Percentiles rank a stretch among this genome's conserved stretches.
phyloP scores from a whole-genome alignment of 305 asterid genomes.

The Euphrasia arctica region DNA sequence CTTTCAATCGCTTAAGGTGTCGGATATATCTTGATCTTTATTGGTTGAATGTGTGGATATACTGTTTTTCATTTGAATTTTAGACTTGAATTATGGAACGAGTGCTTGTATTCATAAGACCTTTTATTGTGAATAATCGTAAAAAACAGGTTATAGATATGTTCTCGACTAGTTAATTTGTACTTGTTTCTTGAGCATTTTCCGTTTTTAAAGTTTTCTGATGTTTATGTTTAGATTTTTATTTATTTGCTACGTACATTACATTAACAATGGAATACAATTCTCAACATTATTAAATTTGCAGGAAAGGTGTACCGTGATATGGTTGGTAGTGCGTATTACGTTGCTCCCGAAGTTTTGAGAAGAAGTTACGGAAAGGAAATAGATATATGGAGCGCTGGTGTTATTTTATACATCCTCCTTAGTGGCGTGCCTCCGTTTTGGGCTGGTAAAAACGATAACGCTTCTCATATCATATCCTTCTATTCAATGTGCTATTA shows the following conservation, averaged over 20 bases:
- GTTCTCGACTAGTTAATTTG: not conserved
- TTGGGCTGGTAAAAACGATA: constrained; percentile 60
- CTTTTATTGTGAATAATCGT: not conserved
- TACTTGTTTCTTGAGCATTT: not conserved
- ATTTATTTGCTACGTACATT: not conserved
- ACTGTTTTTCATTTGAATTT: not conserved
- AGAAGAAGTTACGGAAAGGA: constrained; percentile 61
- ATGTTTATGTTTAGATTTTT: not conserved
- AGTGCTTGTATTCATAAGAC: not conserved
- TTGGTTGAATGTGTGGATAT: not conserved
- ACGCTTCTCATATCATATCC: not conserved
- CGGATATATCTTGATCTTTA: not conserved
- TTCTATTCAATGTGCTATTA: not conserved
- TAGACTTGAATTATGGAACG: not conserved
- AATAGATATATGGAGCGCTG: constrained; percentile 75
- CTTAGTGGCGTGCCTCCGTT: constrained; percentile 78
- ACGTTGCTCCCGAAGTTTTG: constrained; percentile 75
- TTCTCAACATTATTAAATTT: constrained; percentile 9
- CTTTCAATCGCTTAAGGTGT: not conserved
- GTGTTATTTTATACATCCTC: constrained; percentile 66
- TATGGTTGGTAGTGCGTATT: constrained; percentile 72
- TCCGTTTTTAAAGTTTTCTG: constrained; percentile 7
- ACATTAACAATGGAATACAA: not conserved
- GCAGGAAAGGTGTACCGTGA: constrained; percentile 63
- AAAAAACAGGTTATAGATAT: not conserved